phyloP scores from a whole-genome alignment of 306 rosid genomes.

The Potentilla sterilis region DNA sequence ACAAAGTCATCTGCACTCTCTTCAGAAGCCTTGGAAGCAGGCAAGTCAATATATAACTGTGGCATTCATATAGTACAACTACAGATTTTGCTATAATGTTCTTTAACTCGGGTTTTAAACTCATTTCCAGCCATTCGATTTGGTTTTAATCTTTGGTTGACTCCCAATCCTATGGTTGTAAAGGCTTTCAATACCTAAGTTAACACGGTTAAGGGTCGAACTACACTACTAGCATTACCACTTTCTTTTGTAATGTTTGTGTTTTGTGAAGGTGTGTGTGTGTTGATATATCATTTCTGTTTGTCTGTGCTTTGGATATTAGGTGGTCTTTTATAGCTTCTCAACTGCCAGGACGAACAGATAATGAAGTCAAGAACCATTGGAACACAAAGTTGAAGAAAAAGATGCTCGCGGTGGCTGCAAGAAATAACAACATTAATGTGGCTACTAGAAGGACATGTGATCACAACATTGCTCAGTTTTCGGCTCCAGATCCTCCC shows the following conservation, averaged over 20 bases:
- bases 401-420: conserved; percentile 20
- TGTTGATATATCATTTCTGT: not conserved
- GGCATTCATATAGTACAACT: not conserved
- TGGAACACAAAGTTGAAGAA: conserved; percentile 56
- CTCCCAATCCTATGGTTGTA: no score
- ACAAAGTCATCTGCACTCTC: conserved; percentile 34
- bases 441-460: not conserved
- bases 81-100: not conserved
- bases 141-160: no score
- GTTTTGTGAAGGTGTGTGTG: not conserved
- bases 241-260: not conserved
- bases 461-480: not conserved
- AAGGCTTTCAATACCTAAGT: no score
- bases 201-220: no score
- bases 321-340: conserved; percentile 59
- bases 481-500: conserved; percentile 5
- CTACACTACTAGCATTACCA: not conserved
- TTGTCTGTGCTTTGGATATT: not conserved
- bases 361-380: conserved; percentile 48
- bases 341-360: conserved; percentile 50
- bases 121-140: not conserved
- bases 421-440: not conserved
- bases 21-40: conserved; percentile 39
- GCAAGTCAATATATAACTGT: conserved; percentile 22
- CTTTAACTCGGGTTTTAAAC: not conserved